Evolutionary conservation across 2,329 filamentous ascomycete species (phyloP).

Genomic region (Clonostachys chloroleuca): DNA sequence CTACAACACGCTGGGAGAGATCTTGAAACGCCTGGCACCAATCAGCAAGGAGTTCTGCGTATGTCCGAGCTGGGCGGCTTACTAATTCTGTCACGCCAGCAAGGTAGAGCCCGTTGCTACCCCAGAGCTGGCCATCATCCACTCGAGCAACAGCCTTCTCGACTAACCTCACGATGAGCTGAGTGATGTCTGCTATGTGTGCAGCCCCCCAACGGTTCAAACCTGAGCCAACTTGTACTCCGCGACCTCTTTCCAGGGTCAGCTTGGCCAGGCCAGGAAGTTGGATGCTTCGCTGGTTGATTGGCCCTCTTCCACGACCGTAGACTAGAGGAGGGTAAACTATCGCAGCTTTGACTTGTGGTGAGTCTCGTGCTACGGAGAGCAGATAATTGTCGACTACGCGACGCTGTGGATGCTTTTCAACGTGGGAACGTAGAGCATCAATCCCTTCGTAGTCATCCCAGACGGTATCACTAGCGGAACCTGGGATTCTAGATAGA

Average conservation of each 20-base stretch:
- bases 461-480: slow-evolving; percentile 18
- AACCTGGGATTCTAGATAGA: slow-evolving; percentile 18
- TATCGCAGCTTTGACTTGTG: slow-evolving; percentile 23
- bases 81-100: slow-evolving; percentile 18
- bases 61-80: slow-evolving; percentile 1
- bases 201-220: slow-evolving; percentile 26
- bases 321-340: slow-evolving; percentile 31
- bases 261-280: slow-evolving; percentile 26
- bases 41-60: neutral
- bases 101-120: slow-evolving; percentile 30
- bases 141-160: slow-evolving; percentile 16
- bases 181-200: slow-evolving; percentile 24
- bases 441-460: slow-evolving; percentile 25
- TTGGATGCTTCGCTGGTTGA: slow-evolving; percentile 34
- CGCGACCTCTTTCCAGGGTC: slow-evolving; percentile 22
- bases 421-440: slow-evolving; percentile 16
- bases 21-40: slow-evolving; percentile 16
- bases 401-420: slow-evolving; percentile 12
- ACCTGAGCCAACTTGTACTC: slow-evolving; percentile 23
- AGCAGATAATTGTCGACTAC: slow-evolving; percentile 30
- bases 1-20: slow-evolving; percentile 18
- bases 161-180: slow-evolving; percentile 18
- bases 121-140: slow-evolving; percentile 21
- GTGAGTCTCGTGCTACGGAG: slow-evolving; percentile 13
- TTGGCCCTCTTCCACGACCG: slow-evolving; percentile 26